Conservation (phyloP, 371 early-diverging fungal species). For the Mucor piriformis region DNA sequence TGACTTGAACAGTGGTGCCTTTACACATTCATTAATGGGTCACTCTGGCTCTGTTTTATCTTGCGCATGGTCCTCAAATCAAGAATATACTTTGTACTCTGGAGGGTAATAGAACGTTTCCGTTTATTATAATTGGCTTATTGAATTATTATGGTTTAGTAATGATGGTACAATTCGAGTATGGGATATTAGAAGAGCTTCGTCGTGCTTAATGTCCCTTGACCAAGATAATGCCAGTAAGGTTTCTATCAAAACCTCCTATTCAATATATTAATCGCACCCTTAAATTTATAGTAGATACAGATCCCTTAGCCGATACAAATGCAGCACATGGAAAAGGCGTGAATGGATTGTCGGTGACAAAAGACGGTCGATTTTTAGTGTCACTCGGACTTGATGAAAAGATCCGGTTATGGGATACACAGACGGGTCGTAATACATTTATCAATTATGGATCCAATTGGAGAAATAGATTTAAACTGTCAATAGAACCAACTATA, state of each 20-base stretch:
- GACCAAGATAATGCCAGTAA: slow-evolving; percentile 64
- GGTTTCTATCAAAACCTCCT: background rate
- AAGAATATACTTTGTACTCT: slow-evolving; percentile 79
- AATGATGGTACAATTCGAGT: slow-evolving; percentile 67
- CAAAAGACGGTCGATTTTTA: slow-evolving; percentile 64
- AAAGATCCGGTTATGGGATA: slow-evolving; percentile 80
- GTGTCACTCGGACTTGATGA: slow-evolving; percentile 76
- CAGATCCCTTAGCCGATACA: slow-evolving; percentile 49
- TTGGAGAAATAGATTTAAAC: slow-evolving; percentile 56
- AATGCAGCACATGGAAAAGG: slow-evolving; percentile 69
- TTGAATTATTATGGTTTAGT: slow-evolving; percentile 30
- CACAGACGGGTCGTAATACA: slow-evolving; percentile 65
- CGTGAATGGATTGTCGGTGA: slow-evolving; percentile 73
- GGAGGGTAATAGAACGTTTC: slow-evolving; percentile 63
- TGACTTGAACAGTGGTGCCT: slow-evolving; percentile 78
- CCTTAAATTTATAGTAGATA: slow-evolving; percentile 7
- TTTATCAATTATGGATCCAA: slow-evolving; percentile 68
- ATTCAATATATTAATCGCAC: background rate
- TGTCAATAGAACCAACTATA: slow-evolving; percentile 48
- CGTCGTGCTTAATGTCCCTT: slow-evolving; percentile 58
- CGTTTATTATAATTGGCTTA: background rate
- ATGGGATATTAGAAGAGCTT: slow-evolving; percentile 85
- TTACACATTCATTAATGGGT: slow-evolving; percentile 74
- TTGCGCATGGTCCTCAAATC: slow-evolving; percentile 82
- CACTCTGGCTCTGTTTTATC: slow-evolving; percentile 73